Percentiles rank a stretch among this genome's conserved stretches.
phyloP scores from a whole-genome alignment of 2,329 filamentous ascomycete genomes.

The Mycocentrospora acerina region DNA sequence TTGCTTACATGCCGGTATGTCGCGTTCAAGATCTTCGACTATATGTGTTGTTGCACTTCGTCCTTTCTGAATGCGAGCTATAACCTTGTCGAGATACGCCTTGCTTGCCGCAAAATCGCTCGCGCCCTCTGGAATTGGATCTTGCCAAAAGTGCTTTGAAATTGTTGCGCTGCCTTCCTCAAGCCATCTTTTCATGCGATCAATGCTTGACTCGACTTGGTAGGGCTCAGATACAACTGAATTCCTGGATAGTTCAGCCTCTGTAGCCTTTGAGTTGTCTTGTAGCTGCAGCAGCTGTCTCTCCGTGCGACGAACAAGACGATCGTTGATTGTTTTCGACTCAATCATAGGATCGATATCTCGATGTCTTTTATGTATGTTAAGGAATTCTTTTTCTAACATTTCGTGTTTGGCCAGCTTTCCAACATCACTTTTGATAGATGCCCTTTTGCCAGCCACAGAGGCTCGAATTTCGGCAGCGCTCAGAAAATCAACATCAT shows the following conservation, averaged over 20 bases:
- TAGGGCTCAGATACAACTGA: slow-evolving; percentile 1
- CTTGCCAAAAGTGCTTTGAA: slow-evolving; percentile 34
- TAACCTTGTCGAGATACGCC: slow-evolving; percentile 20
- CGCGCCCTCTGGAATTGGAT: slow-evolving; percentile 30
- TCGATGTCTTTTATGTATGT: slow-evolving; percentile 9
- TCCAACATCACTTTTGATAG: slow-evolving; percentile 11
- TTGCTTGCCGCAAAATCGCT: slow-evolving; percentile 12
- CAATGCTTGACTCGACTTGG: slow-evolving; percentile 25
- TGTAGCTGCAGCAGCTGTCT: slow-evolving; percentile 19
- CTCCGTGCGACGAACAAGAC: slow-evolving; percentile 28
- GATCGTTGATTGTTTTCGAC: slow-evolving; percentile 30
- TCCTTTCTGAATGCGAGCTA: slow-evolving; percentile 20
- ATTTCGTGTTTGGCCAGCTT: slow-evolving; percentile 18
- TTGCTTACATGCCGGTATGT: slow-evolving; percentile 28
- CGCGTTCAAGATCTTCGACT: slow-evolving; percentile 24
- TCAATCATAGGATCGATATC: slow-evolving; percentile 25
- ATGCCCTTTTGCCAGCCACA: slow-evolving; percentile 36
- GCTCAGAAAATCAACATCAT: slow-evolving; percentile 46
- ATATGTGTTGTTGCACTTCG: slow-evolving; percentile 25
- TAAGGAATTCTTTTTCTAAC: slow-evolving; percentile 31
- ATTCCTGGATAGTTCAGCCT: neutral
- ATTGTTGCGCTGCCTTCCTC: slow-evolving; percentile 26
- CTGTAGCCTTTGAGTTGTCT: neutral
- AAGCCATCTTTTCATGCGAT: slow-evolving; percentile 33
- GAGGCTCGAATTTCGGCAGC: slow-evolving; percentile 46